phyloP scores from a whole-genome alignment of 306 rosid species.

The Acacia confusa region DNA sequence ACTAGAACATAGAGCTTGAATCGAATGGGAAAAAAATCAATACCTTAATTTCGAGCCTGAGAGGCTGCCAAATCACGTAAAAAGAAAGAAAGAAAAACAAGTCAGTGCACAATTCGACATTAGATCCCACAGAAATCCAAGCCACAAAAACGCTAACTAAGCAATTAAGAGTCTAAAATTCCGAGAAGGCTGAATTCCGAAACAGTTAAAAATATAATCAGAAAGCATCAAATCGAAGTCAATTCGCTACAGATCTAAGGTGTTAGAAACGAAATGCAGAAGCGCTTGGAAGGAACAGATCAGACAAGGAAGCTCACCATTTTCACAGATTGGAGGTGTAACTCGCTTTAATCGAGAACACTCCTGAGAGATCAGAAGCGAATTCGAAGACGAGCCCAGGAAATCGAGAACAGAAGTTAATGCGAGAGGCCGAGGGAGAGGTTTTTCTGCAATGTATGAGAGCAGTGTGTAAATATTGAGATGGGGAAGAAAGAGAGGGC shows the following conservation, averaged over 20 bases:
- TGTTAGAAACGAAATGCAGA: constrained; percentile 32
- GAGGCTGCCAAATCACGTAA: constrained; percentile 75
- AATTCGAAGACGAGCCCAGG: constrained; percentile 35
- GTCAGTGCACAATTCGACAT: constrained; percentile 45
- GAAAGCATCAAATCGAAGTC: constrained; percentile 47
- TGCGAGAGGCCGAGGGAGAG: constrained; percentile 9
- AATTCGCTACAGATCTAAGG: constrained; percentile 67
- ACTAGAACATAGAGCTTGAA: constrained; percentile 27
- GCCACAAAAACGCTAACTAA: constrained; percentile 12
- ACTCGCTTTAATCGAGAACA: constrained; percentile 19
- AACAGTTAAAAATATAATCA: constrained; percentile 17
- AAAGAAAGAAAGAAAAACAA: constrained; percentile 12
- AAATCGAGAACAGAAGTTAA: constrained; percentile 41
- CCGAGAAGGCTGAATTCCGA: constrained; percentile 18
- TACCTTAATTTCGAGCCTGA: constrained; percentile 99
- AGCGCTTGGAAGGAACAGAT: constrained; percentile 25
- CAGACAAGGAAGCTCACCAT: constrained; percentile 68
- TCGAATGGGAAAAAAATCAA: neutral
- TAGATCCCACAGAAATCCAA: constrained; percentile 53
- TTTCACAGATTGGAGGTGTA: constrained; percentile 39
- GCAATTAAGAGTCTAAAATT: constrained; percentile 24
- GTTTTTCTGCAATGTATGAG: neutral
- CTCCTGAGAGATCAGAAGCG: constrained; percentile 40
- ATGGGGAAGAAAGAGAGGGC: constrained; percentile 21
- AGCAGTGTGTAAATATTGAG: constrained; percentile 28